A percentile compares a stretch with the other conserved stretches of the same genome.
These are phyloP conservation scores for Camellia granthamiana DNA, from an alignment of 148 eudicot genomes.

Conservation along the genomic window DNA sequence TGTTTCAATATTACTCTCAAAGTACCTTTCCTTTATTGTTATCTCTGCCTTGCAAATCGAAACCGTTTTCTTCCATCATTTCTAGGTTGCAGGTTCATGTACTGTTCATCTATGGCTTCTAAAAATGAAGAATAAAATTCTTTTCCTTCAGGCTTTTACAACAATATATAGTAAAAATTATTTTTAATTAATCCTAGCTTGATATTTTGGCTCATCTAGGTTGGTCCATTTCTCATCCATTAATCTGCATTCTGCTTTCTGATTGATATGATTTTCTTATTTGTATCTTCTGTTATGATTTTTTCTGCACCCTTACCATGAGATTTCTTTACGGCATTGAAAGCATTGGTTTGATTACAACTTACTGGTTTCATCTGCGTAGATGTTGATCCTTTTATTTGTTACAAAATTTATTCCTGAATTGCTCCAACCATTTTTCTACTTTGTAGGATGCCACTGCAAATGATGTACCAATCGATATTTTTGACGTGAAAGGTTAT, in stretches of 20 bases:
- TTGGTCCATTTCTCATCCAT: background rate
- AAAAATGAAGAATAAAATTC: background rate
- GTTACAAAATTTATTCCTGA: background rate
- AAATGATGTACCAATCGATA: slow-evolving; percentile 53
- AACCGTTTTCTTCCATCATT: background rate
- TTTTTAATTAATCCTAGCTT: too few species aligned
- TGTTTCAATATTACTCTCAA: background rate
- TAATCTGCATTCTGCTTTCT: background rate
- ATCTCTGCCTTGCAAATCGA: background rate
- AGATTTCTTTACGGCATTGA: too few species aligned
- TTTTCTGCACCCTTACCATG: background rate
- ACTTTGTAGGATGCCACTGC: slow-evolving; percentile 59
- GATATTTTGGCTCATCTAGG: background rate
- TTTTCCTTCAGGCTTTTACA: too few species aligned
- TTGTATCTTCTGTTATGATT: background rate
- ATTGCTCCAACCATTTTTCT: too few species aligned
- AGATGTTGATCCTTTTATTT: background rate
- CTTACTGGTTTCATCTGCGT: background rate
- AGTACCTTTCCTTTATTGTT: background rate
- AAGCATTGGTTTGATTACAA: background rate
- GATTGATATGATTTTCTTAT: background rate
- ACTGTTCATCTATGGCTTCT: background rate
- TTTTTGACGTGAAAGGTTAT: slow-evolving; percentile 60
- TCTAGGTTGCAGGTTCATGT: too few species aligned
- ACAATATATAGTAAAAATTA: background rate